Evolutionary conservation across 2,329 filamentous ascomycete species (phyloP), one percentile per base, ranked within the genome.

Genomic region (Phaeophleospora eucalypticola): DNA sequence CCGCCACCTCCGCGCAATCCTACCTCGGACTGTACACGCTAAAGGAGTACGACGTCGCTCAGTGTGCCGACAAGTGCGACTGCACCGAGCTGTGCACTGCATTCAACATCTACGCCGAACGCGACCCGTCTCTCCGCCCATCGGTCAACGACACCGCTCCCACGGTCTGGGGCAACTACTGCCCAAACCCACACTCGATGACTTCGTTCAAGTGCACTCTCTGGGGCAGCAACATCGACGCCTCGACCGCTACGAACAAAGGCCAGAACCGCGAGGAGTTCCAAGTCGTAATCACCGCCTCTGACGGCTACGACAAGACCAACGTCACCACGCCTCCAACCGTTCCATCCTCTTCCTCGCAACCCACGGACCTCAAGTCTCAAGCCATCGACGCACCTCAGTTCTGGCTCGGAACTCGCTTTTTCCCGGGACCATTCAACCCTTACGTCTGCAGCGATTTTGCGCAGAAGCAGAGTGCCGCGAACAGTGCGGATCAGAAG

Each of bases 201-300:
- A 67, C 66, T 48, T 65, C 64, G 58, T 68, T 64, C 62, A 68
- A 68, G 58, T 69, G 68, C 59, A 64, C 66, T 8, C 61, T 69
- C 24, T 69, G 63, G 64, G 65, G 66, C 32, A 63, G 64, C 44
- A 53, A 48, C 38, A 63, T 69, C 45, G 55, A 61, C 18, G 54
- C 58, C 27, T 52, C 56, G 15, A 48, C 49, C 4, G 63, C 62
- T 1, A 63, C 55, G 39, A 64, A 64, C 56, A 44, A 43, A 15
- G 62, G 61, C 34, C 38, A 60, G 24, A 57, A 36, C 18, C 56
- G 60, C 18, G 52, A 56, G 24, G 41, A 60, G 16, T 64, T 63
- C 48, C 49, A 64, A 27, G 51, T 59, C 16, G 60, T 62, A 41
- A 59, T 64, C 34, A 56, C 55, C 9, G 62, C 47, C 16, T 55